Percentiles rank a stretch among this genome's conserved stretches.
phyloP scores from a whole-genome alignment of 2,329 filamentous ascomycete genomes.

The Emydomyces testavorans region DNA sequence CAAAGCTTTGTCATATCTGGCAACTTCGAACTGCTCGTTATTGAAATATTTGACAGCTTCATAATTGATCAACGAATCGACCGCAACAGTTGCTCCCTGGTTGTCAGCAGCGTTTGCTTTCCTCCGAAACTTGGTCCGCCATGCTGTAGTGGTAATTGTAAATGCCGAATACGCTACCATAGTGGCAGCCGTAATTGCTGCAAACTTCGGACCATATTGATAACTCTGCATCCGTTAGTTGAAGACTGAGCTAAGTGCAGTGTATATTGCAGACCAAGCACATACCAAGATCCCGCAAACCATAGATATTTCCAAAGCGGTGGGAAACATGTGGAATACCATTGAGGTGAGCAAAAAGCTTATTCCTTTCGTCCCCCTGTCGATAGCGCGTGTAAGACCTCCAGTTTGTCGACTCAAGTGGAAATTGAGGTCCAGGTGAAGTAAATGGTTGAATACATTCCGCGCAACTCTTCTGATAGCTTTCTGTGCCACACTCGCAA shows the following conservation, averaged over 20 bases:
- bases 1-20: constrained; percentile 77
- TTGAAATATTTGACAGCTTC: constrained; percentile 99
- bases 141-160: constrained; percentile 90
- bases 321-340: constrained; percentile 95
- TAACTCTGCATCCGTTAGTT: constrained; percentile 51
- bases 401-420: constrained; percentile 91
- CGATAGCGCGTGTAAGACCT: constrained; percentile 83
- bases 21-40: constrained; percentile 90
- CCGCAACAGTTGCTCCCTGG: constrained; percentile 83
- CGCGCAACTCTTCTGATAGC: constrained; percentile 82
- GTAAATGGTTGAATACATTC: constrained; percentile 83
- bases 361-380: constrained; percentile 95
- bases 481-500: constrained; percentile 93
- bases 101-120: constrained; percentile 96
- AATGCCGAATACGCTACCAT: constrained; percentile 96
- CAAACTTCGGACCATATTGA: constrained; percentile 86
- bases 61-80: constrained; percentile 96
- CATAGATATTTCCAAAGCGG: constrained; percentile 82
- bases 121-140: constrained; percentile 91
- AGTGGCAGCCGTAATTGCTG: constrained; percentile 74
- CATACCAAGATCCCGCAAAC: constrained; percentile 79
- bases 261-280: background rate
- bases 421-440: constrained; percentile 83
- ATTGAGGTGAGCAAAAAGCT: constrained; percentile 94
- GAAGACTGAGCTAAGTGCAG: background rate